These are phyloP conservation scores for Hypoxylon rubiginosum DNA, from an alignment of 2,329 filamentous ascomycete genomes.

Conservation along the genomic window DNA sequence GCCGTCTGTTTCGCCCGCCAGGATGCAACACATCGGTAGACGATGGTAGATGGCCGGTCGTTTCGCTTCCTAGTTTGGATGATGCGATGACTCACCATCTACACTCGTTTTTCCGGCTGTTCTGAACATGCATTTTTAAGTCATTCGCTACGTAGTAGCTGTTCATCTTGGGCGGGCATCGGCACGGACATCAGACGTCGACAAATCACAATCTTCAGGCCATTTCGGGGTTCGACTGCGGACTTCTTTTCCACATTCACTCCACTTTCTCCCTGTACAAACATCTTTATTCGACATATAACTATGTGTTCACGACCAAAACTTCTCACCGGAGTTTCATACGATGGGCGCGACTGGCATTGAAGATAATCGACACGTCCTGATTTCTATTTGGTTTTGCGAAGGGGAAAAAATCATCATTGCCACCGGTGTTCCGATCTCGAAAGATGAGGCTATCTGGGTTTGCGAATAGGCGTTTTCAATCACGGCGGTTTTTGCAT, in stretches of 20 bases:
- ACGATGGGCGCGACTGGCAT: conserved; percentile 58
- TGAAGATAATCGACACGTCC: conserved; percentile 62
- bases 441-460: conserved; percentile 59
- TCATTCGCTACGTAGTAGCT: conserved; percentile 58
- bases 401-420: conserved; percentile 47
- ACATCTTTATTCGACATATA: conserved; percentile 64
- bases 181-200: conserved; percentile 61
- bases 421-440: conserved; percentile 53
- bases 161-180: conserved; percentile 67
- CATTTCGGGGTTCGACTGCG: conserved; percentile 50
- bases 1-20: conserved; percentile 74
- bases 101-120: conserved; percentile 54
- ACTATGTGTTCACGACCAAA: conserved; percentile 51
- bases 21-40: conserved; percentile 70
- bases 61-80: conserved; percentile 54
- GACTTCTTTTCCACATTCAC: conserved; percentile 47
- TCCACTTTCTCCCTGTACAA: conserved; percentile 60
- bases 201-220: conserved; percentile 55
- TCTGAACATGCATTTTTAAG: conserved; percentile 43
- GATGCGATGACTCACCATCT: conserved; percentile 51
- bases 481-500: conserved; percentile 60
- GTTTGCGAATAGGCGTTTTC: conserved; percentile 61
- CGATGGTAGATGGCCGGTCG: conserved; percentile 64
- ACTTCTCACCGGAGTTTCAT: conserved; percentile 45
- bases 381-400: conserved; percentile 54